Evolutionary conservation across 257 asterid species (phyloP).

Genomic region (Solanum dulcamara): DNA sequence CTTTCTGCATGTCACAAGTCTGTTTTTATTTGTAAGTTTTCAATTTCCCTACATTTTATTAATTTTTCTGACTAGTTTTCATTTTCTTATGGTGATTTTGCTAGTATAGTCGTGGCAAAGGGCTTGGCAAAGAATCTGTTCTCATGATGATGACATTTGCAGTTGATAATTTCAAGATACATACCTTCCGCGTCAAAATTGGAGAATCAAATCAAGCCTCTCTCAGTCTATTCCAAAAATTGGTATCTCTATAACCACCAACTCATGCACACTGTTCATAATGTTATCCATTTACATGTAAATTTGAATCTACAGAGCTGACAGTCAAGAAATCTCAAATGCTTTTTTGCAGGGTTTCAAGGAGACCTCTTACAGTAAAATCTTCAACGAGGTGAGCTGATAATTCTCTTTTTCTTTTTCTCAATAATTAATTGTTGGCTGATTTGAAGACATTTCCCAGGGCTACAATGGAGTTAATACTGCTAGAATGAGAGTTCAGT

Average conservation of each 20-base stretch:
- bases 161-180: conserved; percentile 47
- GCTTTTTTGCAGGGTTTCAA: conserved; percentile 50
- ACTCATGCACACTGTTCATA: neutral
- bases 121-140: conserved; percentile 74
- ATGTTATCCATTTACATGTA: neutral
- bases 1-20: neutral
- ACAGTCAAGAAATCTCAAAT: neutral
- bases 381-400: conserved; percentile 68
- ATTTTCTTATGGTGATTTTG: conserved; percentile 2
- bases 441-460: neutral
- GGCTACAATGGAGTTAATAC: neutral
- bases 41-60: neutral
- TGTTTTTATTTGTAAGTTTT: neutral
- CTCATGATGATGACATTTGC: conserved; percentile 80
- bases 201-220: conserved; percentile 75
- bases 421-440: neutral
- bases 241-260: conserved; percentile 27
- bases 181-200: conserved; percentile 52
- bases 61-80: neutral
- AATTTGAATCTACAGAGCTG: neutral
- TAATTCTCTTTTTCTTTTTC: neutral
- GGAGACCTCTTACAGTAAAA: conserved; percentile 54
- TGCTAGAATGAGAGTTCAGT: neutral
- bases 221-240: conserved; percentile 49
- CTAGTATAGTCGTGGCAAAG: conserved; percentile 72